Evolutionary conservation across 1,284 basidiomycete species (phyloP).

Genomic region (Austroboletus novae-zelandiae): DNA sequence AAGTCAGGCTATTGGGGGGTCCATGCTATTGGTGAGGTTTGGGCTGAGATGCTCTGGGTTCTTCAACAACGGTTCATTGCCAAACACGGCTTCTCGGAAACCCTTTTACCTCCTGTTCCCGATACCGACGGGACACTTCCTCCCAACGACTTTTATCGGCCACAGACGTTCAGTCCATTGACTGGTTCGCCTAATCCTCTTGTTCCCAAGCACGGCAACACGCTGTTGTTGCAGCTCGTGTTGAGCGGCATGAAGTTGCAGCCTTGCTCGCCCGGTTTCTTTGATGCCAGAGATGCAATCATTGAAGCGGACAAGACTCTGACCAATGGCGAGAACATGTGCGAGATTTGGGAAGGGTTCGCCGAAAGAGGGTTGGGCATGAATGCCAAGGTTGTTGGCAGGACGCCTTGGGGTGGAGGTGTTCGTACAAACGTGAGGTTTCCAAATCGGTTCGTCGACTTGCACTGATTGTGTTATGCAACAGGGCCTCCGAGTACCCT

Average conservation of each 20-base stretch:
- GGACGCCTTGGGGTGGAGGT: conserved; percentile 96
- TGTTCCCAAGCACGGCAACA: conserved; percentile 91
- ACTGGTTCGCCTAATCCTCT: conserved; percentile 54
- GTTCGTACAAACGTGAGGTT: conserved; percentile 54
- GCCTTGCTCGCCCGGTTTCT: conserved; percentile 88
- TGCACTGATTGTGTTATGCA: not conserved
- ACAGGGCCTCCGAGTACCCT: conserved; percentile 31
- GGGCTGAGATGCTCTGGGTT: conserved; percentile 93
- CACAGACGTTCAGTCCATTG: conserved; percentile 32
- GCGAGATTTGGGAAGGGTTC: conserved; percentile 88
- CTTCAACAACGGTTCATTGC: conserved; percentile 72
- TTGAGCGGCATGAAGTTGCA: conserved; percentile 94
- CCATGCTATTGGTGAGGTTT: conserved; percentile 92
- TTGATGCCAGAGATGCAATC: conserved; percentile 90
- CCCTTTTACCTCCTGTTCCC: conserved; percentile 78
- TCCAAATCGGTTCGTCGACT: not conserved
- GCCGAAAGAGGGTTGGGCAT: conserved; percentile 77
- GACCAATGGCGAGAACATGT: conserved; percentile 91
- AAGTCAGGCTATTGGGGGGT: conserved; percentile 91
- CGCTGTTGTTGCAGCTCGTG: conserved; percentile 83
- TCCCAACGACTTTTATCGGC: conserved; percentile 71
- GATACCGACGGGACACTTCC: conserved; percentile 60
- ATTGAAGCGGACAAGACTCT: conserved; percentile 89
- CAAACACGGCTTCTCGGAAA: conserved; percentile 78
- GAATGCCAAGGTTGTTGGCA: conserved; percentile 71